Evolutionary conservation across 1,139 yeast genomes (phyloP), one percentile per base, ranked within the genome.

Genomic region (Scheffersomyces titani): DNA sequence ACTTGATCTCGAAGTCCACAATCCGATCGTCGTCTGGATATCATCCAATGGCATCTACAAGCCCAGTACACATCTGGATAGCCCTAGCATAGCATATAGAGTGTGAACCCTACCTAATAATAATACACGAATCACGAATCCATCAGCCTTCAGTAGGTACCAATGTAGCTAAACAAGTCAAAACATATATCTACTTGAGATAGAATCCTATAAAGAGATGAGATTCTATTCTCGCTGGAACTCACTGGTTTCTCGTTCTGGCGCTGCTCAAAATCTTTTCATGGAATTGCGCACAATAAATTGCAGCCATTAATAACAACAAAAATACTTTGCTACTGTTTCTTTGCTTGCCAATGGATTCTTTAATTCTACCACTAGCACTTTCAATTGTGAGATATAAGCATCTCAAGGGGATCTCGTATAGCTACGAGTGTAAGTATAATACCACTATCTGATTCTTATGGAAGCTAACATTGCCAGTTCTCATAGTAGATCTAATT

Each of bases 291-390:
- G 40, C 40, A 30, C 40, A 11, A 30, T 30, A 30, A 30, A 30
- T 30, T 30, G 40, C 40, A 30, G 40, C 40, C 40, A 30, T n/a
- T n/a, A n/a, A n/a, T 30, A 30, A 30, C 6, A 30, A 30, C 40
- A 9, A 4, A 9, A 30, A 30, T 30, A 30, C n/a, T 30, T 6
- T 30, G 16, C 40, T 30, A 16, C 16, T 30, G 13, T 9, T 11
- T 30, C 40, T 30, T 24, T 30, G 9, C 40, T 30, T 30, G 13
- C 40, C 40, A 30, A 46, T 46, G 49, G 49, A 46, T 19, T 19
- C 18, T 9, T n/a, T 46, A 22, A 22, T 22, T 46, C n/a, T 53
- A 18, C 47, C 55, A 16, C 30, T 53, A 36, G 55, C 55, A 1
- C 19, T 53, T 18, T 22, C 55, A 0, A 40, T 53, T 19, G 46